Evolutionary conservation across 495 filamentous ascomycete genomes (phyloP).

Genomic region (Massariosphaeria phaeospora): DNA sequence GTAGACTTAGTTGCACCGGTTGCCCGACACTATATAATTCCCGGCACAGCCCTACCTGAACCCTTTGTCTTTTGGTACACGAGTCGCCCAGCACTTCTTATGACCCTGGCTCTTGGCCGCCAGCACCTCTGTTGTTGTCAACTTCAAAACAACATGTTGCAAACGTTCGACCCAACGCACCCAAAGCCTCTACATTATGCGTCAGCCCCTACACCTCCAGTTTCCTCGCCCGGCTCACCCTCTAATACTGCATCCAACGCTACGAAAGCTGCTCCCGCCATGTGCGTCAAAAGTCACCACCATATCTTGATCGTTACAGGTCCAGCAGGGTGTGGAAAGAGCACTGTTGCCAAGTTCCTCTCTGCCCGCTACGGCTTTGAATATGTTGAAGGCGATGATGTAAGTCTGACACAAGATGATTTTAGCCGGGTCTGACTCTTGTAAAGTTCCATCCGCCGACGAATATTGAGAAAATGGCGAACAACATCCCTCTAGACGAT

Average conservation of each 20-base stretch:
- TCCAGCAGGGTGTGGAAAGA: constrained; percentile 94
- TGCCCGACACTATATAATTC: constrained; percentile 22
- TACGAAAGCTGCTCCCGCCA: constrained; percentile 2
- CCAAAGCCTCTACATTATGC: constrained; percentile 21
- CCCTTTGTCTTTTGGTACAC: constrained; percentile 5
- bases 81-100: constrained; percentile 2
- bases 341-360: constrained; percentile 78
- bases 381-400: constrained; percentile 94
- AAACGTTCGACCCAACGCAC: constrained; percentile 22
- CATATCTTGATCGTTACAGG: constrained; percentile 99
- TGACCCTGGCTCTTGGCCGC: background rate
- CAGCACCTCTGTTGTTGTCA: background rate
- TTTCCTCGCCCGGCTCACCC: constrained; percentile 5
- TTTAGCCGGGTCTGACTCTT: constrained; percentile 3
- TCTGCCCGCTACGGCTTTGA: constrained; percentile 65
- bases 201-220: constrained; percentile 12
- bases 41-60: constrained; percentile 1
- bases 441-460: constrained; percentile 75
- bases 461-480: constrained; percentile 92
- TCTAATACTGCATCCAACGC: constrained; percentile 1
- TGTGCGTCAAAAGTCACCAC: constrained; percentile 44
- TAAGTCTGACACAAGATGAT: constrained; percentile 47
- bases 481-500: constrained; percentile 83
- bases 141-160: constrained; percentile 26
- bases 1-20: constrained; percentile 12